phyloP scores from a whole-genome alignment of 2,329 filamentous ascomycete genomes.

The Chrysosporium queenslandicum region DNA sequence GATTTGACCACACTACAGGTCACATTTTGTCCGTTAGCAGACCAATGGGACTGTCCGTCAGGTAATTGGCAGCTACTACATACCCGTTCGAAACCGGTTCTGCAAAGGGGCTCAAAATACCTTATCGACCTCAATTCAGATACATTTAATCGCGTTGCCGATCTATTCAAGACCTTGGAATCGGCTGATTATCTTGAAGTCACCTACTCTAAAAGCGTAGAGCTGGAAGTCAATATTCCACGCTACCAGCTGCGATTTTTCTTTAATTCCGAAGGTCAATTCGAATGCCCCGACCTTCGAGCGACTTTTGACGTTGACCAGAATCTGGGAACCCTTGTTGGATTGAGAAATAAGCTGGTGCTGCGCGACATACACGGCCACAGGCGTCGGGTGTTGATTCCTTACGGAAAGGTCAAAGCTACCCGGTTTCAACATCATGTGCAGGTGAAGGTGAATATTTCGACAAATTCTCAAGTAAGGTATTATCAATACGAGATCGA shows the following conservation, averaged over 20 bases:
- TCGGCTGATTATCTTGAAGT: neutral
- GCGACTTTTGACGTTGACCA: constrained; percentile 37
- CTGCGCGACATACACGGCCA: constrained; percentile 23
- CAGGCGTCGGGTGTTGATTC: constrained; percentile 34
- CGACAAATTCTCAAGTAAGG: constrained; percentile 12
- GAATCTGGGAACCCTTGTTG: constrained; percentile 39
- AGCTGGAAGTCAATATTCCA: neutral
- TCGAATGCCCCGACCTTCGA: neutral
- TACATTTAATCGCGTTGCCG: neutral
- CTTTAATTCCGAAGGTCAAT: neutral
- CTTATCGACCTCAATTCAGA: neutral
- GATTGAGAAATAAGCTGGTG: constrained; percentile 43
- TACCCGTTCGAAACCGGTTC: neutral
- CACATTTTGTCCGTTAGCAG: neutral
- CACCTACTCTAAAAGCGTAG: neutral
- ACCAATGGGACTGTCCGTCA: neutral
- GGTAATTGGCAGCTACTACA: neutral
- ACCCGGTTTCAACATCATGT: constrained; percentile 23
- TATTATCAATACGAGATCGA: constrained; percentile 44
- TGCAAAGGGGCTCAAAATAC: neutral
- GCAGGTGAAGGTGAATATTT: constrained; percentile 29
- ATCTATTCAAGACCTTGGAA: neutral
- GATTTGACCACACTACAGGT: neutral
- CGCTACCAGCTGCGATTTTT: neutral
- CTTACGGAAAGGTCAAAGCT: constrained; percentile 26